These are phyloP conservation scores for Volutella citrinella DNA, from an alignment of 2,329 filamentous ascomycete species.

Conservation along the genomic window DNA sequence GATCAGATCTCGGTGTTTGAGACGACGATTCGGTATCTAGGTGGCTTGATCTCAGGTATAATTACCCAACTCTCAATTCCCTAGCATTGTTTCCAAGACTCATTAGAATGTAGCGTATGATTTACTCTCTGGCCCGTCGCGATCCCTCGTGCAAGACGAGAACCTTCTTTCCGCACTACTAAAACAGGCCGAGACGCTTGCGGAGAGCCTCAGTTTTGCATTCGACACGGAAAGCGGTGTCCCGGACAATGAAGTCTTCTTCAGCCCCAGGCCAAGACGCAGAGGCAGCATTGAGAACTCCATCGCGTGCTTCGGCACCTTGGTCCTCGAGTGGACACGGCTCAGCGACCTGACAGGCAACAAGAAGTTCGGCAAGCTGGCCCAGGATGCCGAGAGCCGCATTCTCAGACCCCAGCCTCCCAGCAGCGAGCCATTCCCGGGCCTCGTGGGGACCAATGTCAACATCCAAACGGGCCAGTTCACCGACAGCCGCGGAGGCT, in stretches of 20 bases:
- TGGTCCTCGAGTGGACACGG: slow-evolving; percentile 82
- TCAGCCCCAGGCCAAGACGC: slow-evolving; percentile 48
- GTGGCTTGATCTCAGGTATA: slow-evolving; percentile 70
- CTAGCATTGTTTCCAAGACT: neutral
- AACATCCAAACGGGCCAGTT: slow-evolving; percentile 65
- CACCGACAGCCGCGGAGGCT: slow-evolving; percentile 65
- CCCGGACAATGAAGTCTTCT: slow-evolving; percentile 65
- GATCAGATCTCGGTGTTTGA: slow-evolving; percentile 75
- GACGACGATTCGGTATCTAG: slow-evolving; percentile 86
- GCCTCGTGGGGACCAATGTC: slow-evolving; percentile 68
- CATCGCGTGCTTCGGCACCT: slow-evolving; percentile 71
- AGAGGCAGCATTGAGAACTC: slow-evolving; percentile 60
- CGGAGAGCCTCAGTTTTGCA: slow-evolving; percentile 70
- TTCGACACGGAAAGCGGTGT: slow-evolving; percentile 76
- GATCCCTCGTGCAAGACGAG: slow-evolving; percentile 40
- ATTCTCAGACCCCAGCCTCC: slow-evolving; percentile 58
- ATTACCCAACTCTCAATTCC: neutral
- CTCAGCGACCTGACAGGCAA: slow-evolving; percentile 74
- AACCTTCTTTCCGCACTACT: slow-evolving; percentile 57
- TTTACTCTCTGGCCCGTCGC: slow-evolving; percentile 66
- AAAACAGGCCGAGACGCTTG: slow-evolving; percentile 64
- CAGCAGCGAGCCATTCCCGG: slow-evolving; percentile 68
- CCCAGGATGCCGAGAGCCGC: slow-evolving; percentile 66
- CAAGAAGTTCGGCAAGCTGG: slow-evolving; percentile 61
- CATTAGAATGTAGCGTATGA: slow-evolving; percentile 54